Conservation (phyloP, 179 eudicot species). For the Beta corolliflora region DNA sequence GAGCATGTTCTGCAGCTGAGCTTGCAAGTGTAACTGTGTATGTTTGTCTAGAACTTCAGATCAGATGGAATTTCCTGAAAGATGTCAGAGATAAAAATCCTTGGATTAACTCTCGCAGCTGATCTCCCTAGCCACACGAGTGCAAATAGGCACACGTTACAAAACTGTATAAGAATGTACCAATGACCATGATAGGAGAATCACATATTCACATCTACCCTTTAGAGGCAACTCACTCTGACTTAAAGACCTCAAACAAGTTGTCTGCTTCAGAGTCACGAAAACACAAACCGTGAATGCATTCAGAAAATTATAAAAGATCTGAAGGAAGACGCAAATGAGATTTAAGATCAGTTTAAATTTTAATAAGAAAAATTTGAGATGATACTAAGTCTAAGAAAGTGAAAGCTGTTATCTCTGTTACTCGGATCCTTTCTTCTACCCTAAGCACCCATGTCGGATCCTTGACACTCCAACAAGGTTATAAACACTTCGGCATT, state of each 20-base stretch:
- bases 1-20: background rate
- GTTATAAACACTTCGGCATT: too few relatives aligned
- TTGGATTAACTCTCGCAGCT: slow-evolving; percentile 3
- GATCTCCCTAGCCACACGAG: background rate
- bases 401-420: background rate
- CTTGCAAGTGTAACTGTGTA: background rate
- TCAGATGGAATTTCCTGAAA: background rate
- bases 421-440: too few relatives aligned
- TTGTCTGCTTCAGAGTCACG: background rate
- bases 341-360: background rate
- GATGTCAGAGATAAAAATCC: background rate
- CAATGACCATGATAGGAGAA: too few relatives aligned
- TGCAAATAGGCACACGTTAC: too few relatives aligned
- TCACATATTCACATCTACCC: too few relatives aligned
- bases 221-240: background rate
- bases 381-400: background rate
- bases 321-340: background rate
- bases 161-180: too few relatives aligned
- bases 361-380: too few relatives aligned
- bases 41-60: slow-evolving; percentile 1
- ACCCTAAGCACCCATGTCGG: too few relatives aligned
- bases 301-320: background rate
- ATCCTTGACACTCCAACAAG: too few relatives aligned
- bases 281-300: background rate
- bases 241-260: background rate